Evolutionary conservation across 2,329 filamentous ascomycete genomes (phyloP).

Genomic region (Cytospora paraplurivora): DNA sequence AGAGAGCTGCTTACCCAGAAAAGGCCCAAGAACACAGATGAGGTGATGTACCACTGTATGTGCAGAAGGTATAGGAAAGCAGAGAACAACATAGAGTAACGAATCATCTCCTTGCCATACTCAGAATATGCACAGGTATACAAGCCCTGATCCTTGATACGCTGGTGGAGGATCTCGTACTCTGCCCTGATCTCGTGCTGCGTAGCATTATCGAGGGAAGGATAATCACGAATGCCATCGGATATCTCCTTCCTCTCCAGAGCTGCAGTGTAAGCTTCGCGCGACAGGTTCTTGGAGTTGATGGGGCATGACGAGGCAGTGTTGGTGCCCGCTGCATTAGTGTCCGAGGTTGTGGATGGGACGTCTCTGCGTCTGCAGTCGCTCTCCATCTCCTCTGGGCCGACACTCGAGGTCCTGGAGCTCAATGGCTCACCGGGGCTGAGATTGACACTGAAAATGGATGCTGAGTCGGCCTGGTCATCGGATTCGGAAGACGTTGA

Average conservation of each 20-base stretch:
- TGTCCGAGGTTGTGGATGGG: background rate
- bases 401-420: slow-evolving; percentile 23
- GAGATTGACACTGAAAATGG: slow-evolving; percentile 15
- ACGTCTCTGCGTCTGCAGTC: slow-evolving; percentile 6
- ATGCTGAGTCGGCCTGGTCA: slow-evolving; percentile 12
- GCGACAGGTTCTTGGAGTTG: slow-evolving; percentile 23
- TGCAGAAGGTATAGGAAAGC: slow-evolving; percentile 50
- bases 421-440: slow-evolving; percentile 20
- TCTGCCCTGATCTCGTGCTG: slow-evolving; percentile 58
- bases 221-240: slow-evolving; percentile 44
- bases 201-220: slow-evolving; percentile 55
- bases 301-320: slow-evolving; percentile 4
- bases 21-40: slow-evolving; percentile 59
- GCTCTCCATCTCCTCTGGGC: background rate
- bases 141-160: slow-evolving; percentile 55
- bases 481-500: slow-evolving; percentile 10
- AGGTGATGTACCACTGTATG: slow-evolving; percentile 58
- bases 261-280: slow-evolving; percentile 28
- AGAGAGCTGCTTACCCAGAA: slow-evolving; percentile 54
- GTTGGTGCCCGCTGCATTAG: slow-evolving; percentile 4
- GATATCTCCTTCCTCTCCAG: slow-evolving; percentile 29
- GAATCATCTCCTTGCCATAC: slow-evolving; percentile 60
- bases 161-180: slow-evolving; percentile 59
- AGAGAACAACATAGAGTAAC: slow-evolving; percentile 55
- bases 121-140: slow-evolving; percentile 61